Conservation (phyloP, 768 basidiomycete species). For the Crucibulum laeve region DNA sequence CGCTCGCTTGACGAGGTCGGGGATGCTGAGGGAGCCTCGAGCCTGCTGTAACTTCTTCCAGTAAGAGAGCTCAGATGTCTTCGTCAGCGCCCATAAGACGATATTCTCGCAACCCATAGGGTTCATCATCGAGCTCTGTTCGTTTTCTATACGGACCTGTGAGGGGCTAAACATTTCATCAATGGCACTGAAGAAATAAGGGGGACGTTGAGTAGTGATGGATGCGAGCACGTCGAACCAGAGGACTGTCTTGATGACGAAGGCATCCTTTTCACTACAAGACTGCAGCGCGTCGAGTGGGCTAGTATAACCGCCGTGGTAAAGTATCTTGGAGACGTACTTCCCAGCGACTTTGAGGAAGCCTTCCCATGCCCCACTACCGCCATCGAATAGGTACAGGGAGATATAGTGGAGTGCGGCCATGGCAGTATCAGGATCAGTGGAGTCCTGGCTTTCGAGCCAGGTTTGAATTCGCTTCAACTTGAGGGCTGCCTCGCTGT, state of each 20-base stretch:
- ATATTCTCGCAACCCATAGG: constrained; percentile 85
- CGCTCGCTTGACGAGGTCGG: constrained; percentile 53
- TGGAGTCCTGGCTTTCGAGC: too few relatives aligned
- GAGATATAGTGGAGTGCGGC: constrained; percentile 76
- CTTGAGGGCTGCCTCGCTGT: constrained; percentile 17
- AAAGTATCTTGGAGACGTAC: constrained; percentile 50
- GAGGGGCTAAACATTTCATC: constrained; percentile 50
- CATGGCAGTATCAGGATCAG: constrained; percentile 68
- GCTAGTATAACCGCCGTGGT: constrained; percentile 24
- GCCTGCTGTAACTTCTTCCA: constrained; percentile 54
- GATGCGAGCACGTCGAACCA: constrained; percentile 87
- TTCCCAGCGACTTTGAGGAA: constrained; percentile 60
- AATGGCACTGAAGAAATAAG: constrained; percentile 55
- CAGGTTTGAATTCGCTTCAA: too few relatives aligned
- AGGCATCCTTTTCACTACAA: constrained; percentile 50
- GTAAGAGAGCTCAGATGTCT: constrained; percentile 57
- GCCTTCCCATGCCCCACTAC: constrained; percentile 60
- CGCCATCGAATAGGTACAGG: constrained; percentile 74
- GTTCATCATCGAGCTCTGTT: constrained; percentile 67
- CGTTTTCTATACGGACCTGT: constrained; percentile 27
- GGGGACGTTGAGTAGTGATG: constrained; percentile 57
- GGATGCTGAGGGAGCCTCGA: constrained; percentile 50
- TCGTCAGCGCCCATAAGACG: constrained; percentile 75
- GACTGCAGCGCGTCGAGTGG: constrained; percentile 39
- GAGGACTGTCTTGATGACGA: constrained; percentile 79